Conservation (phyloP, 1,284 basidiomycete genomes). For the Rhodotorula sp. region DNA sequence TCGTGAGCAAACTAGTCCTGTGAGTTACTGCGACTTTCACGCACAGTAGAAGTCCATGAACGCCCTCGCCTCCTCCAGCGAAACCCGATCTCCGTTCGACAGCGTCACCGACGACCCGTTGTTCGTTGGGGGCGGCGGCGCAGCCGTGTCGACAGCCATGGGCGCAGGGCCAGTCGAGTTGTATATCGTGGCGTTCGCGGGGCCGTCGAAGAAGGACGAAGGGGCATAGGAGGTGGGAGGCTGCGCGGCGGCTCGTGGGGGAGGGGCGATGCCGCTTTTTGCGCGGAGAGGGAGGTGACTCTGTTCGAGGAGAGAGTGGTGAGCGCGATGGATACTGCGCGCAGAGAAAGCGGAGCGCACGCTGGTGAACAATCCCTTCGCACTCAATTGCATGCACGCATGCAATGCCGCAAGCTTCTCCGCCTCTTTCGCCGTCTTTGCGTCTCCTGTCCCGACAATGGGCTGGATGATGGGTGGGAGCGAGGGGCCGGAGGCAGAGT, state of each 20-base stretch:
- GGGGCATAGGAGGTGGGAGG: neutral
- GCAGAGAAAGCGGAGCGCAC: conserved; percentile 1
- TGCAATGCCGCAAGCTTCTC: conserved; percentile 72
- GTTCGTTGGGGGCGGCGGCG: conserved; percentile 16
- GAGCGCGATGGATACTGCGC: too few relatives aligned
- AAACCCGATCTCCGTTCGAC: conserved; percentile 66
- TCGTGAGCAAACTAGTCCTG: too few relatives aligned
- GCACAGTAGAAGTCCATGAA: conserved; percentile 96
- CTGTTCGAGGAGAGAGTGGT: neutral
- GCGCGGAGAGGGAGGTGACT: conserved; percentile 42
- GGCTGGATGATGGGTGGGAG: conserved; percentile 30
- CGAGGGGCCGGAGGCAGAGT: conserved; percentile 11
- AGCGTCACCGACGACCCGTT: conserved; percentile 50
- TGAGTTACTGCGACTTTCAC: neutral
- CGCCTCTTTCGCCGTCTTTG: conserved; percentile 64
- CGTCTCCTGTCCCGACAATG: conserved; percentile 62
- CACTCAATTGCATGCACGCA: conserved; percentile 66
- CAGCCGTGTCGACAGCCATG: neutral
- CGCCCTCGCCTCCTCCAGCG: conserved; percentile 72
- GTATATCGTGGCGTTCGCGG: neutral
- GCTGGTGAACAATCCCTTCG: conserved; percentile 54
- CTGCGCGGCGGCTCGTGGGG: neutral
- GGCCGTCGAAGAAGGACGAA: conserved; percentile 9
- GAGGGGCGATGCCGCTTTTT: conserved; percentile 13
- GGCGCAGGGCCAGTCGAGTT: neutral